phyloP scores from a whole-genome alignment of 2,329 filamentous ascomycete species.

The Diaporthe humulicola region DNA sequence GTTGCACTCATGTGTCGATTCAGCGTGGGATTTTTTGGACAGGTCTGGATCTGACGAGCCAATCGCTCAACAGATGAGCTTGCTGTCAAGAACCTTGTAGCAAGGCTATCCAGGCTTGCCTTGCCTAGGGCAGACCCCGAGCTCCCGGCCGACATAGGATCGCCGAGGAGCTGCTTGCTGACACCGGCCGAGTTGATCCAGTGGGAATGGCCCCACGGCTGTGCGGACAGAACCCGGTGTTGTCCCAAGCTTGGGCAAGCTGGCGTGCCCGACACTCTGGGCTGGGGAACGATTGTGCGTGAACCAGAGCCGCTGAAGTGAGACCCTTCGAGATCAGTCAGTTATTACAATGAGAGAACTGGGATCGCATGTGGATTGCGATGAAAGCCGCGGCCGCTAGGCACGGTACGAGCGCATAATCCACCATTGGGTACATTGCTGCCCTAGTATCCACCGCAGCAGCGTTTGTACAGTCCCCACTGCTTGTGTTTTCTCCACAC shows the following conservation, averaged over 20 bases:
- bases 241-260: background rate
- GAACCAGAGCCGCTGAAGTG: constrained; percentile 1
- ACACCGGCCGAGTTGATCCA: constrained; percentile 27
- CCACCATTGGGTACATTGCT: constrained; percentile 2
- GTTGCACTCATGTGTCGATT: constrained; percentile 28
- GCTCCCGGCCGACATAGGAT: constrained; percentile 25
- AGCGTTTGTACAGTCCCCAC: constrained; percentile 18
- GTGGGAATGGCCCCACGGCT: background rate
- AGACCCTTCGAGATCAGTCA: constrained; percentile 28
- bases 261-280: constrained; percentile 2
- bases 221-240: constrained; percentile 3
- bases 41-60: constrained; percentile 31
- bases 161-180: constrained; percentile 22
- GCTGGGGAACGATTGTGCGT: background rate
- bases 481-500: constrained; percentile 18
- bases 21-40: constrained; percentile 15
- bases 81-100: constrained; percentile 30
- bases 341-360: constrained; percentile 4
- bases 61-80: constrained; percentile 34
- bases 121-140: constrained; percentile 26
- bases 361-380: constrained; percentile 17
- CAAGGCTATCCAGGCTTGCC: constrained; percentile 25
- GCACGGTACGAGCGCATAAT: constrained; percentile 29
- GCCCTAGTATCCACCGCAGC: constrained; percentile 9
- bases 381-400: constrained; percentile 30